Percentiles rank a stretch among this genome's conserved stretches.
Evolutionary conservation across 495 filamentous ascomycete species (phyloP).

Genomic region (Hypomontagnella submonticulosa): DNA sequence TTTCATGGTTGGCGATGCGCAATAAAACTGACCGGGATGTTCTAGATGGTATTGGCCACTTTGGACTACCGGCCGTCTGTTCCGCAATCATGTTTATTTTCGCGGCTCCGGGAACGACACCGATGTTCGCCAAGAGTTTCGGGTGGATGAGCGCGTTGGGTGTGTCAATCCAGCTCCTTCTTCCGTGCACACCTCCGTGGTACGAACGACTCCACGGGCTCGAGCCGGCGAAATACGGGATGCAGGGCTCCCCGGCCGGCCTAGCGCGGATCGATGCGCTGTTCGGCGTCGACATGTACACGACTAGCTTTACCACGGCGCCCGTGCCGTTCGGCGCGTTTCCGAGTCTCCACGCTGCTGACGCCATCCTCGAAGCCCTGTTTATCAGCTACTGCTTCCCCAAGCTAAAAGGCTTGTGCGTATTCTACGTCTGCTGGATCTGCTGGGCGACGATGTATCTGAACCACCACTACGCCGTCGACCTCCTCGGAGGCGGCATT

Average conservation of each 20-base stretch:
- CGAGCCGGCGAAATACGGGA: slow-evolving; percentile 86
- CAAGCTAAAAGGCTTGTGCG: slow-evolving; percentile 75
- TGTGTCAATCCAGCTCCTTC: slow-evolving; percentile 84
- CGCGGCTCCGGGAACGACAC: slow-evolving; percentile 83
- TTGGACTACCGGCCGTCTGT: slow-evolving; percentile 80
- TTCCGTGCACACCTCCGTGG: slow-evolving; percentile 95
- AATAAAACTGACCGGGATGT: slow-evolving; percentile 3
- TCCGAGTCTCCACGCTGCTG: slow-evolving; percentile 87
- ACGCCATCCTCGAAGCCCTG: slow-evolving; percentile 86
- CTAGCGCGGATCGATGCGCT: slow-evolving; percentile 88
- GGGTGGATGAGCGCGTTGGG: slow-evolving; percentile 92
- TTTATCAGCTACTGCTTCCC: slow-evolving; percentile 95
- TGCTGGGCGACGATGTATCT: slow-evolving; percentile 99
- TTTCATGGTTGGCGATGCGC: no score
- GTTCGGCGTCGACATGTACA: slow-evolving; percentile 91
- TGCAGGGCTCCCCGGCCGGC: slow-evolving; percentile 86
- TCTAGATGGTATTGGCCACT: slow-evolving; percentile 81
- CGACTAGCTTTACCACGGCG: slow-evolving; percentile 85
- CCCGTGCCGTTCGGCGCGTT: slow-evolving; percentile 95
- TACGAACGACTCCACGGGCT: slow-evolving; percentile 92
- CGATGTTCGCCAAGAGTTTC: slow-evolving; percentile 85
- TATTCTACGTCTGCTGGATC: slow-evolving; percentile 87
- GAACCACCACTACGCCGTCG: slow-evolving; percentile 94
- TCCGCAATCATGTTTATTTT: slow-evolving; percentile 84
- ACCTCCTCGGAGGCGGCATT: slow-evolving; percentile 86